Conservation (phyloP, 1,139 yeast species). For the Candida tetrigidarum region DNA sequence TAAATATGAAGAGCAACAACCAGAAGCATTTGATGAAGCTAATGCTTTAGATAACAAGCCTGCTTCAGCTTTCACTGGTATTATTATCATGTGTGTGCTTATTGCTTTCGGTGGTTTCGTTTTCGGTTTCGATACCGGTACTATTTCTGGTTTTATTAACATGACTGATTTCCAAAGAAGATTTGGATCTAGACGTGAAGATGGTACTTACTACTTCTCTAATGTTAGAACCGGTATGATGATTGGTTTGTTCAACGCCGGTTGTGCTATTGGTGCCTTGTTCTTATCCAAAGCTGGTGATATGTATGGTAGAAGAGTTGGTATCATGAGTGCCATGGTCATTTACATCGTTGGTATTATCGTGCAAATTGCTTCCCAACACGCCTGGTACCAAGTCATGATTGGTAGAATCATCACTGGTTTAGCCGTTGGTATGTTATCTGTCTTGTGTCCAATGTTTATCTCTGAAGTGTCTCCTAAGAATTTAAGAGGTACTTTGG, state of each 20-base stretch:
- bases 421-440: constrained; percentile 68
- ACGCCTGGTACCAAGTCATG: constrained; percentile 54
- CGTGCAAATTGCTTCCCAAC: constrained; percentile 44
- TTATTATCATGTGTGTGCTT: constrained; percentile 32
- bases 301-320: constrained; percentile 54
- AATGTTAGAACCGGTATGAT: constrained; percentile 57
- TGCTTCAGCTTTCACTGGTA: constrained; percentile 12
- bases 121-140: constrained; percentile 78
- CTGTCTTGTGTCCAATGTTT: constrained; percentile 69
- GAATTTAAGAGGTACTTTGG: constrained; percentile 71
- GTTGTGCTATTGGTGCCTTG: constrained; percentile 76
- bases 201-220: constrained; percentile 39
- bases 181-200: constrained; percentile 40
- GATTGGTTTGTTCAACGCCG: constrained; percentile 68
- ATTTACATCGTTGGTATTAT: constrained; percentile 54
- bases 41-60: constrained; percentile 13
- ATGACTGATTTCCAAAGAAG: constrained; percentile 53
- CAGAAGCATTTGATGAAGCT: constrained; percentile 6
- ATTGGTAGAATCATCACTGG: constrained; percentile 73
- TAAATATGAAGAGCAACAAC: constrained; percentile 40
- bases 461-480: constrained; percentile 76
- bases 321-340: constrained; percentile 47
- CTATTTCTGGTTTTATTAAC: constrained; percentile 69
- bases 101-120: constrained; percentile 70
- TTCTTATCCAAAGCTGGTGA: constrained; percentile 59